These are phyloP conservation scores for Actinomortierella wolfii DNA, from an alignment of 371 early-diverging fungal genomes.

Conservation along the genomic window DNA sequence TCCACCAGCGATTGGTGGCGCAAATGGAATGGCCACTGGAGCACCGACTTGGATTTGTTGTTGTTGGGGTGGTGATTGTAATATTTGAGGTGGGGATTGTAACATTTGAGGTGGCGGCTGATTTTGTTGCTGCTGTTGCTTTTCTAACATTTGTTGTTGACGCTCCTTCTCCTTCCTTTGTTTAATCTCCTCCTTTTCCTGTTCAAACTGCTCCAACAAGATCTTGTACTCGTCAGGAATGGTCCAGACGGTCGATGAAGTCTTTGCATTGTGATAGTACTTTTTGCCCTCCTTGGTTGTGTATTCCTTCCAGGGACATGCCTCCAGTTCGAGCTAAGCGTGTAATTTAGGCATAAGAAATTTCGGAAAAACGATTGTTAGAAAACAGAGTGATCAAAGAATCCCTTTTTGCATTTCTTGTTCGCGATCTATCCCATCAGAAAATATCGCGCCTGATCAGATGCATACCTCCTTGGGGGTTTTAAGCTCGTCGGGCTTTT, in stretches of 20 bases:
- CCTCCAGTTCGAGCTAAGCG: constrained; percentile 62
- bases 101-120: constrained; percentile 5
- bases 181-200: constrained; percentile 37
- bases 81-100: constrained; percentile 4
- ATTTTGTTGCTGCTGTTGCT: neutral
- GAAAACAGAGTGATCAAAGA: too few species aligned
- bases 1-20: neutral
- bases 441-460: neutral
- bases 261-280: constrained; percentile 86
- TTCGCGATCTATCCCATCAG: neutral
- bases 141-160: neutral
- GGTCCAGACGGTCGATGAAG: constrained; percentile 88
- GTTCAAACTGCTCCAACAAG: constrained; percentile 41
- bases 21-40: neutral
- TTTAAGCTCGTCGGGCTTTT: constrained; percentile 92
- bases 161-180: constrained; percentile 37
- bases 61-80: constrained; percentile 6
- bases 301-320: constrained; percentile 88
- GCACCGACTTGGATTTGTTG: neutral
- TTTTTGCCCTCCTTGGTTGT: constrained; percentile 81
- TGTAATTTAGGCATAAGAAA: constrained; percentile 3
- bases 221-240: constrained; percentile 81
- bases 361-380: too few species aligned
- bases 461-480: constrained; percentile 74
- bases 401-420: neutral